These are phyloP conservation scores for Fusarium sp. DNA, from an alignment of 2,329 filamentous ascomycete genomes.

Conservation along the genomic window DNA sequence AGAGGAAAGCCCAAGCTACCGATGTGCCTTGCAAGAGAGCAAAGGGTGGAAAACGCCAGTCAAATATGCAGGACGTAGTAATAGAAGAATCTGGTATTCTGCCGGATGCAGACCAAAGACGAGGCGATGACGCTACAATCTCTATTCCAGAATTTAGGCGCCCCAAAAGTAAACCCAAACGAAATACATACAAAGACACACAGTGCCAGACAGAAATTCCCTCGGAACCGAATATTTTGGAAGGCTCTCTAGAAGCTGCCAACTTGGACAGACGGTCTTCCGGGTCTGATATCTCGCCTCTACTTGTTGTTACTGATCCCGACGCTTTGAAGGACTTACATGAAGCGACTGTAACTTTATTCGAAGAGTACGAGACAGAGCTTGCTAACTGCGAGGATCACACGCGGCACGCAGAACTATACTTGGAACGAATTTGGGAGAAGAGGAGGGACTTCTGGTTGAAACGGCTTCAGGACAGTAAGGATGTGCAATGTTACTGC, in stretches of 20 bases:
- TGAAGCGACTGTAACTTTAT: slow-evolving; percentile 40
- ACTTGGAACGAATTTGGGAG: slow-evolving; percentile 45
- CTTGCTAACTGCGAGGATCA: slow-evolving; percentile 39
- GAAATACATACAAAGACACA: slow-evolving; percentile 13
- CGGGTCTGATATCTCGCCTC: neutral
- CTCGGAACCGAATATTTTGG: neutral
- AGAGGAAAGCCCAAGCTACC: neutral
- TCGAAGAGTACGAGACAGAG: slow-evolving; percentile 52
- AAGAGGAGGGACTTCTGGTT: slow-evolving; percentile 50
- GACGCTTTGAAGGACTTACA: slow-evolving; percentile 44
- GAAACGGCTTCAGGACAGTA: slow-evolving; percentile 31
- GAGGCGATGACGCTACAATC: neutral
- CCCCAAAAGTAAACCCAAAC: neutral
- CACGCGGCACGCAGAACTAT: slow-evolving; percentile 47
- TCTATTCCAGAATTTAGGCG: neutral
- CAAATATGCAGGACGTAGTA: neutral
- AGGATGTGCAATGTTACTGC: neutral
- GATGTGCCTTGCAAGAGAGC: neutral
- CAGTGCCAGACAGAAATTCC: slow-evolving; percentile 26
- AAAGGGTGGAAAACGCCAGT: neutral
- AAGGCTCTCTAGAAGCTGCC: neutral
- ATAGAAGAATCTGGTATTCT: neutral
- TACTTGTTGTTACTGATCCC: slow-evolving; percentile 45
- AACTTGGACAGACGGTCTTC: neutral
- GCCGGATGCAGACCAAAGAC: neutral